phyloP scores from a whole-genome alignment of 176 grass and related monocot species.

The Rhynchospora pubera region DNA sequence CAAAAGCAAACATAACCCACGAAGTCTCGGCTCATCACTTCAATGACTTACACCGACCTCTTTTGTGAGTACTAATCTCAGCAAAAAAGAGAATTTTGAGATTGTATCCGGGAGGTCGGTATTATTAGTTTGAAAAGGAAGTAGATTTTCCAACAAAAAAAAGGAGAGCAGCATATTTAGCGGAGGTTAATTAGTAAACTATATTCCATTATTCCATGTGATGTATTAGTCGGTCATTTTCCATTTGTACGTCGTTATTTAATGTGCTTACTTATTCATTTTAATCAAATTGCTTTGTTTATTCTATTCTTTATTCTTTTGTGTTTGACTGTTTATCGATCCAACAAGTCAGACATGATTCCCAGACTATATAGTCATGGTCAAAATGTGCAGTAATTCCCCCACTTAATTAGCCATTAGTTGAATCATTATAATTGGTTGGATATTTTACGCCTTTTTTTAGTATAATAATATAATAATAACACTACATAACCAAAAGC shows the following conservation, averaged over 20 bases:
- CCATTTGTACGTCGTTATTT: not conserved
- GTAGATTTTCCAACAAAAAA: not conserved
- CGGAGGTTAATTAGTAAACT: not conserved
- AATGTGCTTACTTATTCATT: not conserved
- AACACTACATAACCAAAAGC: too few species aligned
- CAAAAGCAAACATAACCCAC: too few species aligned
- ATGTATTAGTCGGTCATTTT: not conserved
- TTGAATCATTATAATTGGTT: not conserved
- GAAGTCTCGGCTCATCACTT: too few species aligned
- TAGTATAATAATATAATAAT: too few species aligned
- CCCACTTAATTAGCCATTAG: not conserved
- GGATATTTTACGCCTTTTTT: not conserved
- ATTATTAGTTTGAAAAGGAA: not conserved
- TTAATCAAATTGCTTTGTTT: not conserved
- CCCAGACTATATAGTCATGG: not conserved
- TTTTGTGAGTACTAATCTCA: not conserved
- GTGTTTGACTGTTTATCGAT: not conserved
- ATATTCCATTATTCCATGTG: not conserved
- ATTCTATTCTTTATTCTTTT: not conserved
- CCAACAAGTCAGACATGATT: not conserved
- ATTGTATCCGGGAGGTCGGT: not conserved
- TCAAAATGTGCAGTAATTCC: not conserved
- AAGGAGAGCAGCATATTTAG: not conserved
- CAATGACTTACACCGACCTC: too few species aligned
- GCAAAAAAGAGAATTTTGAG: not conserved